Percentiles rank a stretch among this genome's conserved stretches.
Evolutionary conservation across 148 eudicot genomes (phyloP).

Genomic region (Heliosperma pusillum): DNA sequence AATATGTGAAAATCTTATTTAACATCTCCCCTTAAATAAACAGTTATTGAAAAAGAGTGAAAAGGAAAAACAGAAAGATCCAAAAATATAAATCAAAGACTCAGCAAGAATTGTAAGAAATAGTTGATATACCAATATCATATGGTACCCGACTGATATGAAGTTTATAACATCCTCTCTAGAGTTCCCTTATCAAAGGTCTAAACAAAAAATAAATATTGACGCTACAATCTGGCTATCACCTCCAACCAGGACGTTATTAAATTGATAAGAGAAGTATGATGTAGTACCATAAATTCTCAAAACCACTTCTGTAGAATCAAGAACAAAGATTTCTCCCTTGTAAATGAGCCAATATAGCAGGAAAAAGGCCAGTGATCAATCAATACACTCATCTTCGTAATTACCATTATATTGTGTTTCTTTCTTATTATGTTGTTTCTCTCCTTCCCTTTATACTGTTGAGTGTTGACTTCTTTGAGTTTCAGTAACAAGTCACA

Average conservation of each 20-base stretch:
- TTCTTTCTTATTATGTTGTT: background rate
- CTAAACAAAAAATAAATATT: background rate
- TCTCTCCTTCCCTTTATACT: background rate
- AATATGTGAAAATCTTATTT: background rate
- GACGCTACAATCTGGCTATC: background rate
- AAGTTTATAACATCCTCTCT: background rate
- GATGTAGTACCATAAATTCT: background rate
- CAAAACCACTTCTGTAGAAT: background rate
- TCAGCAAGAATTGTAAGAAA: background rate
- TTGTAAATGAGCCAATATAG: background rate
- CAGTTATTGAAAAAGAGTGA: background rate
- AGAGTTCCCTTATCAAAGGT: background rate
- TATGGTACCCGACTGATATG: background rate
- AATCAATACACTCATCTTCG: background rate
- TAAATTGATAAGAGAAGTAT: background rate
- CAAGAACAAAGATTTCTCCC: background rate
- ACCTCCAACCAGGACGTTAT: background rate
- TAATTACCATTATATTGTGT: background rate
- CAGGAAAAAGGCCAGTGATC: background rate
- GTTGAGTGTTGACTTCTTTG: slow-evolving; percentile 2
- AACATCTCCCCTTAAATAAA: background rate
- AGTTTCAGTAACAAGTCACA: background rate
- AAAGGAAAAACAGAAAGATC: background rate
- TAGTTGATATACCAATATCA: background rate
- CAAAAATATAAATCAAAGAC: background rate